phyloP scores from a whole-genome alignment of 73 alveolate species.

The Paramecium tetraurelia region DNA sequence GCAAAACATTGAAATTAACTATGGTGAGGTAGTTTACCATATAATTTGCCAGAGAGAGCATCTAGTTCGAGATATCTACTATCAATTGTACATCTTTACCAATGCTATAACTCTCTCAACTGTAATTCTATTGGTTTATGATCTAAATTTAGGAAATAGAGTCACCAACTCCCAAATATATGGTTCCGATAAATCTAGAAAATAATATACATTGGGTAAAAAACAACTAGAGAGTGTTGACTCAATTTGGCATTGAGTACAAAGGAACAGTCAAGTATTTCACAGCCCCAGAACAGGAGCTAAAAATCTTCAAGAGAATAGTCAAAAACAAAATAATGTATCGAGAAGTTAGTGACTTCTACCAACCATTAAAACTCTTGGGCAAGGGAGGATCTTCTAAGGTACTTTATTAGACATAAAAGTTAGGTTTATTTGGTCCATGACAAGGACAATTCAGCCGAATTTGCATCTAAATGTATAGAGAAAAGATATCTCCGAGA shows the following conservation, averaged over 20 bases:
- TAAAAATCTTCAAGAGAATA: not conserved
- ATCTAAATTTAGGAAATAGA: not conserved
- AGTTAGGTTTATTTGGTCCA: not conserved
- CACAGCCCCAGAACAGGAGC: not conserved
- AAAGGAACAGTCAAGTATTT: not conserved
- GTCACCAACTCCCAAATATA: not conserved
- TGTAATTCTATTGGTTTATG: not conserved
- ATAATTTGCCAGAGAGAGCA: not conserved
- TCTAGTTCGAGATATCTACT: not conserved
- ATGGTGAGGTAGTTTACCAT: conserved; percentile 3
- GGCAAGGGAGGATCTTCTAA: conserved; percentile 40
- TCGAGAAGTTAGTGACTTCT: not conserved
- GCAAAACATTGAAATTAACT: not conserved
- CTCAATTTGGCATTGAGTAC: conserved; percentile 5
- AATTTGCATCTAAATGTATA: conserved; percentile 22
- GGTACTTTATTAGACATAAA: not conserved
- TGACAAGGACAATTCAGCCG: not conserved
- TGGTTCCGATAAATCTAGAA: not conserved
- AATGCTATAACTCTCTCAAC: not conserved
- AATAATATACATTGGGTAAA: not conserved
- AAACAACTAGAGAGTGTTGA: not conserved
- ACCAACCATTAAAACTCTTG: not conserved
- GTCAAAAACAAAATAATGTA: not conserved
- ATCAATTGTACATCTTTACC: not conserved
- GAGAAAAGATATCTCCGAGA: not conserved